Evolutionary conservation across 768 basidiomycete species (phyloP), one percentile per base, ranked within the genome.

Genomic region (Boletus reticuloceps): DNA sequence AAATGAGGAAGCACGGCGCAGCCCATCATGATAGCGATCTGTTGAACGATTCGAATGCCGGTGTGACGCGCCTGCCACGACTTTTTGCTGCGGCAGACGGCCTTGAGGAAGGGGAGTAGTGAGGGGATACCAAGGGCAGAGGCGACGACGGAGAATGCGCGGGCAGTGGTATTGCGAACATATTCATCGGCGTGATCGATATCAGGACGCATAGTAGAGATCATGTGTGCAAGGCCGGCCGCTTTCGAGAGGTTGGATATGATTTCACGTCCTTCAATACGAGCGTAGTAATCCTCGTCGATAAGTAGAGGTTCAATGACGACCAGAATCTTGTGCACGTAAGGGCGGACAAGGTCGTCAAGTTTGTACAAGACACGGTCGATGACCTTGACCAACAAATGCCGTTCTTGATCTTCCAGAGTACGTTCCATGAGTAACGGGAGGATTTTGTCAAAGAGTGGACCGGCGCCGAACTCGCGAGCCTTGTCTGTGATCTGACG

Each of bases 1-100:
- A 99, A 79, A 73, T 98, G 97, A 16, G 97, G 97, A 2, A 99
- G 82, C 22, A 98, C 94, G 17, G 96, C 96, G 63, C 97, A 98
- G 17, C 96, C 96, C 95, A 98, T 98, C 95, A 98, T 98, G 67
- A 98, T 96, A 19, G 97, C 96, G 48, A 99, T 98, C 72, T 98
- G 97, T 74, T 99, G 97, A 12, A 99, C 94, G 59, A 99, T 98
- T 65, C 97, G 94, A 65, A 99, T 98, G 74, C 97, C 97, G 5
- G 97, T 99, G 72, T 98, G 97, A 56, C 96, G 86, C 10, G 97
- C 97, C 73, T 99, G 97, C 97, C 97, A 99, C 10, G 95, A 98
- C 75, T 99, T 99, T 74, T 98, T 98, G 54, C 92, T 95, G 45
- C 94, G 88, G 75, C 97, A 98, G 54, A 99, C 95, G 36, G 97